Conservation (phyloP, 345 rosid species). For the Lepidium aucheri region DNA sequence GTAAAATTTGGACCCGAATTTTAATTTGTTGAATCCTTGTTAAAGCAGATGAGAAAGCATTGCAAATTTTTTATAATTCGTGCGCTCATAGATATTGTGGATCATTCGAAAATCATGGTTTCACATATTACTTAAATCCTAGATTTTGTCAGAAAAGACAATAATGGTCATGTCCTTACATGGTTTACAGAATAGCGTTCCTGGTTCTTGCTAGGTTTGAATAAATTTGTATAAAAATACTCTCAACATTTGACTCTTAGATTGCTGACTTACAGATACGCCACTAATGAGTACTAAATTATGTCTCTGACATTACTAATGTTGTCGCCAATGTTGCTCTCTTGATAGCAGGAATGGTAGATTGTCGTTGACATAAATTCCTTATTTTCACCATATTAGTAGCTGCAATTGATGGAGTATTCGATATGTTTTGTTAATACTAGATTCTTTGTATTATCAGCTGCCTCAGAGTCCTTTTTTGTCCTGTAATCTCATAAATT, state of each 20-base stretch:
- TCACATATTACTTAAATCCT: not conserved
- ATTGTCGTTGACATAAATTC: not conserved
- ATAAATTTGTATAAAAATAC: not conserved
- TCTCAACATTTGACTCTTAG: not conserved
- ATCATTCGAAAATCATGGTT: constrained; percentile 2
- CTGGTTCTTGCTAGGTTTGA: not conserved
- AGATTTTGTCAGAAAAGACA: not conserved
- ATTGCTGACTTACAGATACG: not conserved
- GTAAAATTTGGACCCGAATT: not conserved
- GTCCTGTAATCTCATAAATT: not conserved
- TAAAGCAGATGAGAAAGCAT: not conserved
- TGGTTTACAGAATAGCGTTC: not conserved
- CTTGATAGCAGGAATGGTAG: not conserved
- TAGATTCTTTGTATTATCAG: not conserved
- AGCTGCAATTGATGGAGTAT: not conserved
- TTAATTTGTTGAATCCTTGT: constrained; percentile 5
- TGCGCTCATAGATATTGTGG: not conserved
- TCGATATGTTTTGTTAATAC: not conserved
- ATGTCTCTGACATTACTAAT: not conserved
- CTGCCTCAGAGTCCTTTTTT: not conserved
- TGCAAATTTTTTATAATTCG: not conserved
- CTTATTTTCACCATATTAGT: not conserved
- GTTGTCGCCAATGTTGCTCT: not conserved
- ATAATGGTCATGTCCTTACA: constrained; percentile 8
- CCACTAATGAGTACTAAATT: not conserved